Evolutionary conservation across 2,329 filamentous ascomycete species (phyloP), one percentile per base, ranked within the genome.

Genomic region (Fonsecaea pugnacius): DNA sequence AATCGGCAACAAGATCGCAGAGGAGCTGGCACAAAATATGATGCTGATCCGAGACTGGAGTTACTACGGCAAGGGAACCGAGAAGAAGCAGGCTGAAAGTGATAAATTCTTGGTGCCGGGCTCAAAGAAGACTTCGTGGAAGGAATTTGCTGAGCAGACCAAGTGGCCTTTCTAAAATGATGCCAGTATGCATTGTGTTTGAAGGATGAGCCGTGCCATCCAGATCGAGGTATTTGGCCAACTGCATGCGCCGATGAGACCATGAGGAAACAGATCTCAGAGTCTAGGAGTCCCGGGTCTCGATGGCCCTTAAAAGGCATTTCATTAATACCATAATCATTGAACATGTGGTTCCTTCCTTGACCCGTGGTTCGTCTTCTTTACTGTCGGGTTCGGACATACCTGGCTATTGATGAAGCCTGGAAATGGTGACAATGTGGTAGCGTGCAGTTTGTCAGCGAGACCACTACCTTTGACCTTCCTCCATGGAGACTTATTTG

Each of bases 1-100:
- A 21, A 57, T 78, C 67, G 77, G 79, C 1, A 76, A 78, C 9
- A 74, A 76, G 27, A 74, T 75, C 69, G 76, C 77, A 21, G 76
- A 82, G 62, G 84, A 87, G 72, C 62, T 86, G 71, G 73, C 82
- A 36, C 80, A 86, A 73, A 87, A 84, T 65, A 80, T 84, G 73
- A 73, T 79, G 46, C 75, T 87, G 53, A 73, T 86, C 63, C 76
- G 80, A 60, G 78, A 82, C 24, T 82, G 78, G 33, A 84, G 84
- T 0, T 87, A 87, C 67, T 87, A 79, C 70, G 79, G 78, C 4
- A 81, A 82, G 9, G 80, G 69, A 5, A 24, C 67, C 10, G 67
- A 71, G 59, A 65, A 71, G 58, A 65, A 66, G 35, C 67, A 69
- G 60, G 65, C 51, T 9, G 65, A 66, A 55, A 67, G 64, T 43